phyloP scores from a whole-genome alignment of 495 filamentous ascomycete species.

The Melanomma pulvis-pyrius region DNA sequence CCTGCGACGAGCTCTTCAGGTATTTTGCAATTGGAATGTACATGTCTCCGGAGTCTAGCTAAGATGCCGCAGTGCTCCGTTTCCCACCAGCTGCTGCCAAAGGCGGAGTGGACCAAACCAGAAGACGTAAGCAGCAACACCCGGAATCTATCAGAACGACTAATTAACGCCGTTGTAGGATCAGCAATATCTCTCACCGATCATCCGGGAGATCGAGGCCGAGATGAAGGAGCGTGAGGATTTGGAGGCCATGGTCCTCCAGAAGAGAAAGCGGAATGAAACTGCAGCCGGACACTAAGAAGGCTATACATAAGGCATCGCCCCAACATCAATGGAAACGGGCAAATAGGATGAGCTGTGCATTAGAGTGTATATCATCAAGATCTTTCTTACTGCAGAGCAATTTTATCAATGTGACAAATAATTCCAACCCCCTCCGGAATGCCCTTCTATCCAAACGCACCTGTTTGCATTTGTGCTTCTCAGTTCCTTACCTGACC shows the following conservation, averaged over 20 bases:
- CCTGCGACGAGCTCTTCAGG: constrained; percentile 92
- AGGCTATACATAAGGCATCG: constrained; percentile 12
- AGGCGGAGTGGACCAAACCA: constrained; percentile 76
- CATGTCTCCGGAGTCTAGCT: constrained; percentile 16
- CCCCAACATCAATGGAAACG: neutral
- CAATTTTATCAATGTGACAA: neutral
- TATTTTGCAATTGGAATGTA: constrained; percentile 42
- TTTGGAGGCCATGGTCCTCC: constrained; percentile 75
- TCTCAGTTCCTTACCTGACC: too few relatives aligned
- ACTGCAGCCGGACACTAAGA: constrained; percentile 26
- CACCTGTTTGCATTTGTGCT: too few relatives aligned
- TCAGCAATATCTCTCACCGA: constrained; percentile 71
- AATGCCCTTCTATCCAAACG: too few relatives aligned
- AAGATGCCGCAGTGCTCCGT: constrained; percentile 67
- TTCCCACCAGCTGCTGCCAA: constrained; percentile 83
- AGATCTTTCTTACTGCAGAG: constrained; percentile 1
- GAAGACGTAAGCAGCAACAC: constrained; percentile 60
- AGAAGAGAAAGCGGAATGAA: constrained; percentile 33
- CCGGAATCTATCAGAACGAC: neutral
- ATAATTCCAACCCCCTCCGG: too few relatives aligned
- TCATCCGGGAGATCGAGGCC: constrained; percentile 81
- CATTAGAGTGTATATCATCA: constrained; percentile 38
- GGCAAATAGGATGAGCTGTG: constrained; percentile 16
- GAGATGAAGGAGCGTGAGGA: constrained; percentile 80
- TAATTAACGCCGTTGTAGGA: constrained; percentile 57